These are phyloP conservation scores for Trichocladium uniseriatum DNA, from an alignment of 495 filamentous ascomycete genomes.

Conservation along the genomic window DNA sequence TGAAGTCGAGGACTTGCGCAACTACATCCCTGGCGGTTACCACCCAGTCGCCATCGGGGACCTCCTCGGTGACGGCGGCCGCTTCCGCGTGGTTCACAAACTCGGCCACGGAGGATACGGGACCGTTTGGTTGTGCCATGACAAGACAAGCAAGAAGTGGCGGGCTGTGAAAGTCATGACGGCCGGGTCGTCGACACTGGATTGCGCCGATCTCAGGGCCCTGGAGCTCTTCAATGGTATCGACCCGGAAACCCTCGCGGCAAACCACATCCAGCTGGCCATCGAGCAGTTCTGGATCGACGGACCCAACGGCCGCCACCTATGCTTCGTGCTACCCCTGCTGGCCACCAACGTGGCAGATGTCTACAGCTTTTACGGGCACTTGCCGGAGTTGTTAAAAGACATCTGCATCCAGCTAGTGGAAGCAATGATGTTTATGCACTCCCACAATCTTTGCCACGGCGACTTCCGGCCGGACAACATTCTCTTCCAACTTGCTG, in stretches of 20 bases:
- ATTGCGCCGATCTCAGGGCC: constrained; percentile 14
- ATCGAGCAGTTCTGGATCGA: constrained; percentile 29
- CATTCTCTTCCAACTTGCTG: constrained; percentile 15
- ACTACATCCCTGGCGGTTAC: constrained; percentile 25
- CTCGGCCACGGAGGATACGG: constrained; percentile 44
- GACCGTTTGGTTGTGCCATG: constrained; percentile 48
- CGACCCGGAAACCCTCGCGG: background rate
- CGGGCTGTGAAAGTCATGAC: constrained; percentile 22
- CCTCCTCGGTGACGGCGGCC: constrained; percentile 23
- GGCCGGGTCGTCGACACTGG: constrained; percentile 3
- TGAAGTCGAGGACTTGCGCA: background rate
- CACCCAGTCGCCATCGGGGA: constrained; percentile 44
- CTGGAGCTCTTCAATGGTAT: constrained; percentile 3
- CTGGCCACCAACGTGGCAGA: constrained; percentile 4
- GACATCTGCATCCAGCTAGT: constrained; percentile 19
- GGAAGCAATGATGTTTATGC: constrained; percentile 15
- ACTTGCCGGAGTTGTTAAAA: constrained; percentile 11
- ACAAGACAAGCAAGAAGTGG: constrained; percentile 21
- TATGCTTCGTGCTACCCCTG: constrained; percentile 26
- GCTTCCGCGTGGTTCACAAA: constrained; percentile 45
- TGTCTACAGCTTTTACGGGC: background rate
- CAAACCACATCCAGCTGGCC: constrained; percentile 11
- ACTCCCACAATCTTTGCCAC: constrained; percentile 19
- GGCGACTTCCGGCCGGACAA: constrained; percentile 22
- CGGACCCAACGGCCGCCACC: constrained; percentile 34